phyloP scores from a whole-genome alignment of 495 filamentous ascomycete species.

The Pyrenula massariospora region DNA sequence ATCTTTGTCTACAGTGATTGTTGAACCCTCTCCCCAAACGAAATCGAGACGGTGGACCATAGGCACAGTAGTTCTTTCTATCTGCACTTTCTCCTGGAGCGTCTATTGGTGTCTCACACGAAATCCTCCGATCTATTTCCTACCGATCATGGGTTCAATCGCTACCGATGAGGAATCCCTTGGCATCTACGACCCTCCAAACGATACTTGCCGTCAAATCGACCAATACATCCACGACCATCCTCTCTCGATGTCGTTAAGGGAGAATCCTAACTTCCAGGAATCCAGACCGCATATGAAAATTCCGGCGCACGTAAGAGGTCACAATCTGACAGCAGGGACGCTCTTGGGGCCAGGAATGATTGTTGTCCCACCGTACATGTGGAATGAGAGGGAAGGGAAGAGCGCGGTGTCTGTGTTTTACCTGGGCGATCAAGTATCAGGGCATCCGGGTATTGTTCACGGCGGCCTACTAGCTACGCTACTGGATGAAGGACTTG shows the following conservation, averaged over 20 bases:
- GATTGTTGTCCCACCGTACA: slow-evolving; percentile 72
- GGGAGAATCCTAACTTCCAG: slow-evolving; percentile 50
- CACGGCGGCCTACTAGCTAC: slow-evolving; percentile 90
- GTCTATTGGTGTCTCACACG: neutral
- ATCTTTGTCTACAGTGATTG: neutral
- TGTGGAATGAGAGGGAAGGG: slow-evolving; percentile 60
- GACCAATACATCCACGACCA: slow-evolving; percentile 65
- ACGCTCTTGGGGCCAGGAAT: slow-evolving; percentile 63
- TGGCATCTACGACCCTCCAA: slow-evolving; percentile 49
- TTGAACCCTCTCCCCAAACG: neutral
- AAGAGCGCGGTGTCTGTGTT: slow-evolving; percentile 62
- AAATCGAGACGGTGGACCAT: neutral
- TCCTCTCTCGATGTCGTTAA: slow-evolving; percentile 55
- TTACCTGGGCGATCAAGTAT: slow-evolving; percentile 73
- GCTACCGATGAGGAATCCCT: slow-evolving; percentile 66
- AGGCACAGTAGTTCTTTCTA: neutral
- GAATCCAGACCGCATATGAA: slow-evolving; percentile 83
- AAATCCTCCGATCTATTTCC: neutral
- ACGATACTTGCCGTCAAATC: slow-evolving; percentile 47
- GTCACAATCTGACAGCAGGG: slow-evolving; percentile 72
- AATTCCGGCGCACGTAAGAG: slow-evolving; percentile 53
- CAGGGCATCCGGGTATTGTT: slow-evolving; percentile 83
- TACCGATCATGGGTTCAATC: slow-evolving; percentile 31
- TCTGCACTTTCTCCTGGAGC: neutral
- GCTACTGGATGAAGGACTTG: slow-evolving; percentile 82